Conservation (phyloP, 2,329 filamentous ascomycete species). For the Nigrospora osmanthi region DNA sequence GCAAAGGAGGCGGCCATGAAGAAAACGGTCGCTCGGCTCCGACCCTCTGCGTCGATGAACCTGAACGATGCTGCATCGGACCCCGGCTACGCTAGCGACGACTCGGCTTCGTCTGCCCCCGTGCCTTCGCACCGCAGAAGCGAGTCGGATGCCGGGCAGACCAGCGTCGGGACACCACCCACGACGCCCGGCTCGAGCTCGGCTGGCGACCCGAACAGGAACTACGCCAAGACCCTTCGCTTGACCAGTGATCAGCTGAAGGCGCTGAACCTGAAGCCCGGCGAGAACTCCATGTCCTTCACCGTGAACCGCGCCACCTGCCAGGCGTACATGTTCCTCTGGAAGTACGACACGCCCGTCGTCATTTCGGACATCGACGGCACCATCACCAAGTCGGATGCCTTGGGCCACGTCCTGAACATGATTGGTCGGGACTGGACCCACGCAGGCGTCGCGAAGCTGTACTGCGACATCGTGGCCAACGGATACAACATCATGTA, state of each 20-base stretch:
- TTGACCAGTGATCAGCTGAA: constrained; percentile 94
- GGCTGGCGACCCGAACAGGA: constrained; percentile 64
- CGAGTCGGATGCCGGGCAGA: constrained; percentile 56
- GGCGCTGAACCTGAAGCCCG: constrained; percentile 69
- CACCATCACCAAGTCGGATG: constrained; percentile 97
- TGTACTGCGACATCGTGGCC: constrained; percentile 89
- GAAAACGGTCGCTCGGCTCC: constrained; percentile 43
- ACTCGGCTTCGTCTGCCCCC: constrained; percentile 45
- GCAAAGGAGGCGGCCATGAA: constrained; percentile 84
- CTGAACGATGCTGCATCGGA: constrained; percentile 77
- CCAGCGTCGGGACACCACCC: constrained; percentile 55
- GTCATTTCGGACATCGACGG: constrained; percentile 98
- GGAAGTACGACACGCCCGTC: constrained; percentile 84
- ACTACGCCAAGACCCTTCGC: constrained; percentile 93
- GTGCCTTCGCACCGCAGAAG: constrained; percentile 49
- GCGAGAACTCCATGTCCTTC: constrained; percentile 92
- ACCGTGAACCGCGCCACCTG: constrained; percentile 94
- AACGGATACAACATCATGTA: constrained; percentile 99
- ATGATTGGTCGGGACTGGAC: constrained; percentile 99
- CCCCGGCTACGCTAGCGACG: constrained; percentile 91
- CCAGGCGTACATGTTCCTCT: constrained; percentile 86
- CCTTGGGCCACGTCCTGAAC: constrained; percentile 86
- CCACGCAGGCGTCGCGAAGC: constrained; percentile 89
- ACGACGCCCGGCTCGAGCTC: constrained; percentile 58
- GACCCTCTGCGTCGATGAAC: constrained; percentile 40